Base-by-base conservation (phyloP, 164 flowering plant species). In the Kingdonia uniflora region DNA sequence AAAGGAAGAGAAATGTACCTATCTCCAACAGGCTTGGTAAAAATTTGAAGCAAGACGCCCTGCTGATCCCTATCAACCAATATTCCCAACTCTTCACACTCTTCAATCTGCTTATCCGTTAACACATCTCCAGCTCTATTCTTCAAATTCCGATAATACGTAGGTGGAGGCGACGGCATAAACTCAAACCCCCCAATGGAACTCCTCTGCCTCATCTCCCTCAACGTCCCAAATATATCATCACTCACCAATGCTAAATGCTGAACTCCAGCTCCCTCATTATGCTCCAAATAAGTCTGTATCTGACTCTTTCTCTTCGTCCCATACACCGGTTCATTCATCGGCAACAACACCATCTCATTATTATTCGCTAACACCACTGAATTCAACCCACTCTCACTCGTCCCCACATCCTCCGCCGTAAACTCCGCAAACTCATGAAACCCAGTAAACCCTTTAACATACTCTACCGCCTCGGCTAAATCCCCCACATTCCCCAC, bases 301-400 rank as follows among this genome's bases (percentile, higher is more conserved):
- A 87, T 87, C 67, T 87, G 96, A 56, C 96, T 87, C 80, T 84
- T 84, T 67, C 96, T 51, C 61, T 84, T 87, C 1, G 87, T 87
- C 53, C 96, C 96, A 60, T 41, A 66, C 39, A 87, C 92, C 19
- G 96, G 96, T 60, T 87, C 96, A 54, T 84, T 84, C 76, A 87
- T 35, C 14, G 92, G 92, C 5, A 87, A 33, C 67, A 87, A 52
- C 15, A 87, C 85, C 70, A 45, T 82, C 56, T 87, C 96, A 0
- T 82, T 77, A 53, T 87, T 84, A 63, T 62, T 84, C 0, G 87
- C 84, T 49, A 87, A 50, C 2, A 87, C 92, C 42, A 71, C 65
- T 2, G 96, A 87, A 56, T 87, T 87, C 69, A 87, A 56, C 21
- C 96, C 96, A 43, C 90, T 82, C 69, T 87, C 96, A 20, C 60